Conservation (phyloP, 148 eudicot genomes). For the Rhododendron ferrugineum region DNA sequence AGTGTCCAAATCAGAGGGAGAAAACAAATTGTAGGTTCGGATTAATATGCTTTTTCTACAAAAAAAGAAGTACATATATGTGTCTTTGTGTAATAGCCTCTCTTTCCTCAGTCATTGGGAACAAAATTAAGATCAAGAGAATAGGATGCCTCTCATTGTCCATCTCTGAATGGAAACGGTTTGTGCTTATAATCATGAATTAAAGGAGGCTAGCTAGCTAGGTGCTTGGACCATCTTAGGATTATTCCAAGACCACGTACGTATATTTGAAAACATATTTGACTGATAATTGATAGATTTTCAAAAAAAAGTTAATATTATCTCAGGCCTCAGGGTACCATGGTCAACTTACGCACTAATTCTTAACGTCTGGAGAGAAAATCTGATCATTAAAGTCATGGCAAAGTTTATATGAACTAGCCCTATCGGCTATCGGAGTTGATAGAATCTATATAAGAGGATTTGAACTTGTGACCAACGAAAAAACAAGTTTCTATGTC, state of each 20-base stretch:
- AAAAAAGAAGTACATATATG: too few species aligned
- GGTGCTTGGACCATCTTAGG: not conserved
- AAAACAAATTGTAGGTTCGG: not conserved
- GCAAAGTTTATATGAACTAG: not conserved
- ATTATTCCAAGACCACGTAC: not conserved
- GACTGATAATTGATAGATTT: not conserved
- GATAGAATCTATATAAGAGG: not conserved
- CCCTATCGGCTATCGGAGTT: not conserved
- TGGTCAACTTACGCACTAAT: not conserved
- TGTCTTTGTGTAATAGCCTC: constrained; percentile 3
- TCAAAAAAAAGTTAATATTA: not conserved
- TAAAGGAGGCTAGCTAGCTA: not conserved
- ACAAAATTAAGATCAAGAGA: not conserved
- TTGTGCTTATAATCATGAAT: not conserved
- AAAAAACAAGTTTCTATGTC: not conserved
- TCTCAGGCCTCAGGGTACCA: not conserved
- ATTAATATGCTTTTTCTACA: not conserved
- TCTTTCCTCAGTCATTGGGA: constrained; percentile 12
- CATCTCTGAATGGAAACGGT: not conserved
- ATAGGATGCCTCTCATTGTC: not conserved
- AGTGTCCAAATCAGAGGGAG: not conserved
- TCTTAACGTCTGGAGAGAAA: too few species aligned
- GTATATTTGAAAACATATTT: not conserved
- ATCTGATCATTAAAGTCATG: not conserved
- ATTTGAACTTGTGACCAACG: not conserved